phyloP scores from a whole-genome alignment of 768 basidiomycete species.

The Asterophora parasitica region DNA sequence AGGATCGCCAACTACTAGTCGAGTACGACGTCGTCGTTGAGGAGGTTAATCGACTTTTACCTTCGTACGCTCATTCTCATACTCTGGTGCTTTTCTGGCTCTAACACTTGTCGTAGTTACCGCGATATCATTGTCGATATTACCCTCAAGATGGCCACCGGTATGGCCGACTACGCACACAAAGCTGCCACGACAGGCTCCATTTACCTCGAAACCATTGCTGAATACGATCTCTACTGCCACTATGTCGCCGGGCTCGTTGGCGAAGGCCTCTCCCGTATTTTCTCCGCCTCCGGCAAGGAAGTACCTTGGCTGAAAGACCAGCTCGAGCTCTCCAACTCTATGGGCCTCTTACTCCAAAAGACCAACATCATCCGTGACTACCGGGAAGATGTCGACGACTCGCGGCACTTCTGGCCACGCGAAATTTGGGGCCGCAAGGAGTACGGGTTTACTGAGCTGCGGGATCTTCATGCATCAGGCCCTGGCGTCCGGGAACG shows the following conservation, averaged over 20 bases:
- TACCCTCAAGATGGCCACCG: constrained; percentile 79
- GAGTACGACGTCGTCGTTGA: constrained; percentile 79
- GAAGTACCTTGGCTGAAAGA: constrained; percentile 69
- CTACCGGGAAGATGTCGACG: constrained; percentile 84
- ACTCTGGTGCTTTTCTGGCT: no score
- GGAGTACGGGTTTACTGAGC: constrained; percentile 63
- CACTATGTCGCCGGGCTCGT: constrained; percentile 98
- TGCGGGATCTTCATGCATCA: constrained; percentile 61
- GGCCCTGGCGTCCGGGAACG: constrained; percentile 39
- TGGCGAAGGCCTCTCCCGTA: constrained; percentile 87
- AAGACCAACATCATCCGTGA: constrained; percentile 99
- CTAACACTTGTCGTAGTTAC: constrained; percentile 39
- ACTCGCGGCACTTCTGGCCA: constrained; percentile 91
- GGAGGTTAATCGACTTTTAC: constrained; percentile 67
- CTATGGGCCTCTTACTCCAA: constrained; percentile 93
- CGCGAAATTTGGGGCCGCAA: constrained; percentile 78
- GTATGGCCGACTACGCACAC: constrained; percentile 96
- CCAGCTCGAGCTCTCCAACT: constrained; percentile 86
- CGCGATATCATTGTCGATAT: constrained; percentile 80
- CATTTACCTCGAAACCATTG: constrained; percentile 66
- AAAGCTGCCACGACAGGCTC: constrained; percentile 67
- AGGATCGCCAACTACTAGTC: constrained; percentile 79
- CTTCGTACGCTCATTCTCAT: constrained; percentile 41
- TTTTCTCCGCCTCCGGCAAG: constrained; percentile 83
- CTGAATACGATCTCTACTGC: constrained; percentile 96